These are phyloP conservation scores for Helminthosporium solani DNA, from an alignment of 2,329 filamentous ascomycete species.

Conservation along the genomic window DNA sequence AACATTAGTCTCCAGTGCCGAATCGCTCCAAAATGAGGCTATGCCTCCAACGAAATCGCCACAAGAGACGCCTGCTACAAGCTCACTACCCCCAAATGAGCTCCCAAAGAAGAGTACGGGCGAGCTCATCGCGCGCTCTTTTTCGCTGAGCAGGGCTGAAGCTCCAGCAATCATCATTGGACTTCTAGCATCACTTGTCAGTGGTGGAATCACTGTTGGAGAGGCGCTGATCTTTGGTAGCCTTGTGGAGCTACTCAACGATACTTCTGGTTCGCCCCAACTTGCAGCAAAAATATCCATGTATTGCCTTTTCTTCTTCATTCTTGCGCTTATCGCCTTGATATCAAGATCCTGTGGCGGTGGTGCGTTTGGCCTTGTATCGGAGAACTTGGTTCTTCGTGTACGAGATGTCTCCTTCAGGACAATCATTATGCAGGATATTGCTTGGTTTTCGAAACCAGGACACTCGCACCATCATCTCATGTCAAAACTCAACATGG, in stretches of 20 bases:
- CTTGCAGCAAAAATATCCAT: conserved; percentile 40
- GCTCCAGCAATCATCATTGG: conserved; percentile 44
- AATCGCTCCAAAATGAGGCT: conserved; percentile 15
- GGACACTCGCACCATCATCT: conserved; percentile 48
- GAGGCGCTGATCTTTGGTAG: conserved; percentile 60
- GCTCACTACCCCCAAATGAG: not conserved
- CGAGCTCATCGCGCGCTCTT: conserved; percentile 25
- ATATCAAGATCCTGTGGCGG: conserved; percentile 47
- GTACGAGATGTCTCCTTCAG: conserved; percentile 51
- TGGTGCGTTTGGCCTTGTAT: conserved; percentile 51
- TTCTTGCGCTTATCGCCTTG: conserved; percentile 54
- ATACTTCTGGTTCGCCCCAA: conserved; percentile 32
- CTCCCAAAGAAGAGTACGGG: conserved; percentile 14
- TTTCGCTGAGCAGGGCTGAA: conserved; percentile 40
- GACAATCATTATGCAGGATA: conserved; percentile 57
- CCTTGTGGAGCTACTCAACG: conserved; percentile 54
- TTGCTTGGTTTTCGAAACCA: conserved; percentile 51
- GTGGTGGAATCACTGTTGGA: conserved; percentile 57
- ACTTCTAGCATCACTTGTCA: conserved; percentile 47
- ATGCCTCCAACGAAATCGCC: not conserved
- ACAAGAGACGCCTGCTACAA: conserved; percentile 2
- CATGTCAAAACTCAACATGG: conserved; percentile 50
- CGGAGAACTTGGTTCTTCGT: conserved; percentile 48
- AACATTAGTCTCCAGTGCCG: conserved; percentile 22
- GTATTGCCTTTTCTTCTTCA: conserved; percentile 55